Evolutionary conservation across 306 rosid species (phyloP).

Genomic region (Glycine latifolia): DNA sequence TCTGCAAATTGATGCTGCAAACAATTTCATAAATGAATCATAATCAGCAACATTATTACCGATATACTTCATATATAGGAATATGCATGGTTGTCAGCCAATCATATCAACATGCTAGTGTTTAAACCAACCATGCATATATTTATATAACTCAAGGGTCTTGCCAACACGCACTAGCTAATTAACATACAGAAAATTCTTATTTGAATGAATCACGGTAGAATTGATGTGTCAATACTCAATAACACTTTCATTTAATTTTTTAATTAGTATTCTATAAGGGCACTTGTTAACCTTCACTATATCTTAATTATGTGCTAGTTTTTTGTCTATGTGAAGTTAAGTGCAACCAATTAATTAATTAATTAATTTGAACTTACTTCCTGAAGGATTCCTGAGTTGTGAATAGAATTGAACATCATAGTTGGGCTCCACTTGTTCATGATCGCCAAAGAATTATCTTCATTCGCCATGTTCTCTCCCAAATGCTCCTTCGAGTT

Average conservation of each 20-base stretch:
- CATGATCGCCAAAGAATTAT: slow-evolving; percentile 51
- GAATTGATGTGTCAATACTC: background rate
- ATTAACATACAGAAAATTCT: background rate
- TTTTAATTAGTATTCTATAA: background rate
- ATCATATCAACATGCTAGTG: slow-evolving; percentile 36
- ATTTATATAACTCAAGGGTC: background rate
- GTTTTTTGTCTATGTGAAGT: background rate
- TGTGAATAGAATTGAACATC: slow-evolving; percentile 57
- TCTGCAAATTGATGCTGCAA: slow-evolving; percentile 76
- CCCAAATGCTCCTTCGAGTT: slow-evolving; percentile 48
- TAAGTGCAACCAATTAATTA: background rate
- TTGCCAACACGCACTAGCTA: background rate
- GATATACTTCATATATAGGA: background rate
- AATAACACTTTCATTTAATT: background rate
- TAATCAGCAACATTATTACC: slow-evolving; percentile 16
- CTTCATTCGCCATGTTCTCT: slow-evolving; percentile 44
- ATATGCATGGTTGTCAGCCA: slow-evolving; percentile 12
- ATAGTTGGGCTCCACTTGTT: slow-evolving; percentile 69
- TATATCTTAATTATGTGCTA: background rate
- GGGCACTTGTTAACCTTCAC: background rate
- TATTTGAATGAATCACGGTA: background rate
- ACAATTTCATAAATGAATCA: slow-evolving; percentile 10
- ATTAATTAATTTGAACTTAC: slow-evolving; percentile 54
- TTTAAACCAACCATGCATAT: slow-evolving; percentile 13
- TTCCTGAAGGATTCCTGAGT: slow-evolving; percentile 56